A percentile compares a stretch with the other conserved stretches of the same genome.
Conservation (phyloP, 768 basidiomycete species). For the Mycena galericulata region DNA sequence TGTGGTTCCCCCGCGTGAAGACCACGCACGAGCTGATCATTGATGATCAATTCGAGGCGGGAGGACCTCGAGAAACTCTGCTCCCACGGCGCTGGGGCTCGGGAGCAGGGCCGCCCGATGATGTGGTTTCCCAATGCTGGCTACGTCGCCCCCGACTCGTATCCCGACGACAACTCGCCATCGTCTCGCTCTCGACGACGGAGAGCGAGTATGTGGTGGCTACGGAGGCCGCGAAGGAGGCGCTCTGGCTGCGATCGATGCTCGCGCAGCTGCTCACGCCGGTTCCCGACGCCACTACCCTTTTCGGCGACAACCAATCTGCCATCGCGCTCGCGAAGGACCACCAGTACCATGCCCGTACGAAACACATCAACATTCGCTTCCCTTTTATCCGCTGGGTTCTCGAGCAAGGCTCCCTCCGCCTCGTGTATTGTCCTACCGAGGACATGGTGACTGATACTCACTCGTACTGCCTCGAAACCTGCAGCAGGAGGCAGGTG, state of each 20-base stretch:
- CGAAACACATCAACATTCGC: not conserved
- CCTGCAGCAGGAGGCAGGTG: too few relatives aligned
- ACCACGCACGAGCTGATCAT: not conserved
- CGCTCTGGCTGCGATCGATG: too few relatives aligned
- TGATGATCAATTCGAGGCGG: not conserved
- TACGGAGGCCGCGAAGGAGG: constrained; percentile 2
- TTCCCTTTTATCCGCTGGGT: not conserved
- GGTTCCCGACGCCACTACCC: too few relatives aligned
- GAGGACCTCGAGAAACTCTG: not conserved
- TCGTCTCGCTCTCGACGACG: not conserved
- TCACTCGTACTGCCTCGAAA: too few relatives aligned
- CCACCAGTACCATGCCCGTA: not conserved
- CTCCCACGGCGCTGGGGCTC: not conserved
- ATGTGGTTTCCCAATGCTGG: not conserved
- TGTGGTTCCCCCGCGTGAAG: too few relatives aligned
- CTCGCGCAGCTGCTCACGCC: too few relatives aligned
- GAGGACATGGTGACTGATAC: not conserved
- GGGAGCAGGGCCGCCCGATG: not conserved
- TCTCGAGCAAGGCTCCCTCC: too few relatives aligned
- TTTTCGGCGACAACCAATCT: too few relatives aligned
- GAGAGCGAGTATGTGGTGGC: not conserved
- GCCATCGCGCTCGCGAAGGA: not conserved
- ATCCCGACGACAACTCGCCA: not conserved
- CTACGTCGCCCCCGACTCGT: not conserved
- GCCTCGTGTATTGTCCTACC: constrained; percentile 3